These are phyloP conservation scores for Lasiodiplodia gonubiensis DNA, from an alignment of 2,329 filamentous ascomycete genomes.

Conservation along the genomic window DNA sequence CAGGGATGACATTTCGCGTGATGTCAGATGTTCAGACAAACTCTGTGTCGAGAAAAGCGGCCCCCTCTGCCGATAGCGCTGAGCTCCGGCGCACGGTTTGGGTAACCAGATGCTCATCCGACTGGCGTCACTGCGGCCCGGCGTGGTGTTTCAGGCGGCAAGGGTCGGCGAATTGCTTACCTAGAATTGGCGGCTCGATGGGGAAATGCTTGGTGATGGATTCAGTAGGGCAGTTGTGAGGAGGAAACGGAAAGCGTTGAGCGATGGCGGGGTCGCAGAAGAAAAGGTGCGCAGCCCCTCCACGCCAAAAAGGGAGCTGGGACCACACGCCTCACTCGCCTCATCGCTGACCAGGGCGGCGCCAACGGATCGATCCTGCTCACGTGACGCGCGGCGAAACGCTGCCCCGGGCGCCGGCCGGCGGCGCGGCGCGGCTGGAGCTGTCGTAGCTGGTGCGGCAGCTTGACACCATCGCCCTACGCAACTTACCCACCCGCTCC, in stretches of 20 bases:
- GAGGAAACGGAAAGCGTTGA: constrained; percentile 26
- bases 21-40: constrained; percentile 29
- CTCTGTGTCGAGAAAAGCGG: constrained; percentile 29
- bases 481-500: not conserved
- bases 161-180: constrained; percentile 23
- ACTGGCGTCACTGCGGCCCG: constrained; percentile 19
- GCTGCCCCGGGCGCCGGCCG: constrained; percentile 7
- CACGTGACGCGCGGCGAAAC: constrained; percentile 1
- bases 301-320: constrained; percentile 21
- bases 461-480: constrained; percentile 15
- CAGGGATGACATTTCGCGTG: constrained; percentile 27
- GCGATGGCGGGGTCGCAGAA: constrained; percentile 26
- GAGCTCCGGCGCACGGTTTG: constrained; percentile 26
- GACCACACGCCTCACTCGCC: constrained; percentile 14
- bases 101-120: constrained; percentile 28
- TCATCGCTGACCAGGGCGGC: not conserved
- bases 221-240: constrained; percentile 4
- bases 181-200: constrained; percentile 8
- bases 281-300: constrained; percentile 18
- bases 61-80: constrained; percentile 27
- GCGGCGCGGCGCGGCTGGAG: constrained; percentile 5
- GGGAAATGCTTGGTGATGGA: not conserved
- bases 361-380: not conserved
- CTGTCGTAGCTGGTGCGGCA: constrained; percentile 19
- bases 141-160: constrained; percentile 10